A percentile compares a stretch with the other conserved stretches of the same genome.
Evolutionary conservation across 2,329 filamentous ascomycete genomes (phyloP).

Genomic region (Rutstroemia sp.): DNA sequence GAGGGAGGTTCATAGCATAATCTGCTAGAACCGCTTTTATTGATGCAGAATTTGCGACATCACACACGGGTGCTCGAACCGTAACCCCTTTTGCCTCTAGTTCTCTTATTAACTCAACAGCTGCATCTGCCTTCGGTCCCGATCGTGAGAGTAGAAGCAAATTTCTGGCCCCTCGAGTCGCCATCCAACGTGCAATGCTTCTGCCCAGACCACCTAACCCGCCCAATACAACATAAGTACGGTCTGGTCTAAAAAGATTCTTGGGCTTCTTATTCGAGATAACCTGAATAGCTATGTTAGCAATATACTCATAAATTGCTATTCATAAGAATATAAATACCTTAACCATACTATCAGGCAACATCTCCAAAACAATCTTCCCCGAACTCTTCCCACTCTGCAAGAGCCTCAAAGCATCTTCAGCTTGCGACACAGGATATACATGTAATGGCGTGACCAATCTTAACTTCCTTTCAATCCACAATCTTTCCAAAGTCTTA

Average conservation of each 20-base stretch:
- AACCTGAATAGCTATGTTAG: neutral
- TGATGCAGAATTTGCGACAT: constrained; percentile 25
- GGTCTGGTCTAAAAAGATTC: neutral
- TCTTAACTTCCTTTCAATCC: neutral
- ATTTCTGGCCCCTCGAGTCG: constrained; percentile 19
- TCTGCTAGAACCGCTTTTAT: neutral
- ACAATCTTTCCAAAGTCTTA: neutral
- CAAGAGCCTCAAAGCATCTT: constrained; percentile 11
- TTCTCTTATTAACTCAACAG: constrained; percentile 8
- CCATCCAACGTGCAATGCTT: constrained; percentile 19
- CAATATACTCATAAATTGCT: neutral
- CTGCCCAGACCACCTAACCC: constrained; percentile 27
- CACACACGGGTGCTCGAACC: neutral
- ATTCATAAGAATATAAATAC: neutral
- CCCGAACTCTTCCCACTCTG: constrained; percentile 15
- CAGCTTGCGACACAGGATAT: constrained; percentile 10
- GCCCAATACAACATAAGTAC: constrained; percentile 25
- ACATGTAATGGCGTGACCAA: neutral
- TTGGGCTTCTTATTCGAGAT: neutral
- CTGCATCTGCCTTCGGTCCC: neutral
- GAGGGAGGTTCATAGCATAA: constrained; percentile 17
- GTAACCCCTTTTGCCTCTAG: neutral
- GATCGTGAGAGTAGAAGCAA: constrained; percentile 23
- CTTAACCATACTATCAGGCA: neutral
- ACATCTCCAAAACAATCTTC: constrained; percentile 9